Percentiles rank a stretch among this genome's conserved stretches.
Conservation (phyloP, 192 early-diverging fungal genomes). For the Lobosporangium transversale region DNA sequence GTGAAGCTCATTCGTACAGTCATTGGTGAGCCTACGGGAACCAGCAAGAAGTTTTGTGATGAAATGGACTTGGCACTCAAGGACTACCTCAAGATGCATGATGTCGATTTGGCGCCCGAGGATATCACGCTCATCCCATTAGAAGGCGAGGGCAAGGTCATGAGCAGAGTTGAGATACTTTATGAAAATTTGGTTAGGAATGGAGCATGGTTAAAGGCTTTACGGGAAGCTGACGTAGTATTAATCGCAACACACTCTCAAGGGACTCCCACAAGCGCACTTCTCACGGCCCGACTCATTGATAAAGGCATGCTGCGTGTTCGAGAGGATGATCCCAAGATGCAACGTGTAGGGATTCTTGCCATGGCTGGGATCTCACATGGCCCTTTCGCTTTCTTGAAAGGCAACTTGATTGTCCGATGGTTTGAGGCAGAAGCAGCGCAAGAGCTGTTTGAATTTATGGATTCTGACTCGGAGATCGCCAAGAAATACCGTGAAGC, state of each 20-base stretch:
- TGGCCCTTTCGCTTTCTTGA: conserved; percentile 86
- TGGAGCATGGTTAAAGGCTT: conserved; percentile 50
- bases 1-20: conserved; percentile 76
- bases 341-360: conserved; percentile 81
- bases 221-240: conserved; percentile 75
- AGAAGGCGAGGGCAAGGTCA: conserved; percentile 92
- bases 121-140: conserved; percentile 83
- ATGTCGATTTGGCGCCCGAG: conserved; percentile 53
- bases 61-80: conserved; percentile 82
- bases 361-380: conserved; percentile 96
- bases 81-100: conserved; percentile 62
- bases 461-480: conserved; percentile 78
- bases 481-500: conserved; percentile 77
- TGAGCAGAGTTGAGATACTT: conserved; percentile 84
- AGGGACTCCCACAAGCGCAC: conserved; percentile 88
- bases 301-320: conserved; percentile 54
- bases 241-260: conserved; percentile 94
- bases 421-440: conserved; percentile 92
- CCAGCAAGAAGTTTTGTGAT: conserved; percentile 87
- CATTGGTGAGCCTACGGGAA: conserved; percentile 94
- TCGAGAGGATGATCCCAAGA: conserved; percentile 66
- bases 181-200: conserved; percentile 77
- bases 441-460: conserved; percentile 94
- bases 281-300: conserved; percentile 81
- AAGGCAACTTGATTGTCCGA: conserved; percentile 84